Conservation (phyloP, 306 rosid genomes). For the Trifolium subterraneum region DNA sequence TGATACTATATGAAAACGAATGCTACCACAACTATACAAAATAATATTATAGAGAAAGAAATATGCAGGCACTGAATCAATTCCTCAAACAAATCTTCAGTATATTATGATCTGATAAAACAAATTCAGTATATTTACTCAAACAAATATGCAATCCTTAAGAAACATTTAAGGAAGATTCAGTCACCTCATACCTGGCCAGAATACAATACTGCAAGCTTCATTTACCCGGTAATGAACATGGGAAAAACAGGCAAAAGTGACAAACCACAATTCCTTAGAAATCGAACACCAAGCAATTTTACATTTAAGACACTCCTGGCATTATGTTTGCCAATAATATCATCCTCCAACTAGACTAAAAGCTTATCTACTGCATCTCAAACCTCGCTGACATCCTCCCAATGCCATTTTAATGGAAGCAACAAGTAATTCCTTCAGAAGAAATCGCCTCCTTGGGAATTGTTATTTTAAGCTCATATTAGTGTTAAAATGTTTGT, state of each 20-base stretch:
- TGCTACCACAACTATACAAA: not conserved
- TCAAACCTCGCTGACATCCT: conserved; percentile 46
- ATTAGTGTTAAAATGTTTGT: conserved; percentile 12
- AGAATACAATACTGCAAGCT: conserved; percentile 40
- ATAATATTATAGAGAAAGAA: not conserved
- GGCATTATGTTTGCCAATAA: conserved; percentile 30
- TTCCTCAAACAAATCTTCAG: too few species aligned
- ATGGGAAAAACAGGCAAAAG: conserved; percentile 29
- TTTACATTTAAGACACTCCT: conserved; percentile 42
- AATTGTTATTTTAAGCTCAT: conserved; percentile 30
- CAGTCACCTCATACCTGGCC: conserved; percentile 25
- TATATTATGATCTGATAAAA: too few species aligned
- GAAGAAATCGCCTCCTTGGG: not conserved
- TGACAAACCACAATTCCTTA: conserved; percentile 41
- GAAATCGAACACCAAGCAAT: conserved; percentile 37
- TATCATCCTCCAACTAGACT: conserved; percentile 32
- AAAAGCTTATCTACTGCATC: conserved; percentile 40
- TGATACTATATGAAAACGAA: not conserved
- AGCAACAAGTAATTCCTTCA: not conserved
- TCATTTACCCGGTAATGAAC: conserved; percentile 34
- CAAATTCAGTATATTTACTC: not conserved
- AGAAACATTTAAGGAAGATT: conserved; percentile 32
- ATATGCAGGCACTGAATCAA: not conserved
- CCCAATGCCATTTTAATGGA: not conserved
- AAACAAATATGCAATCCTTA: conserved; percentile 33